Base-by-base conservation (phyloP, 768 basidiomycete species). In the Strobilomyces dryophilus region DNA sequence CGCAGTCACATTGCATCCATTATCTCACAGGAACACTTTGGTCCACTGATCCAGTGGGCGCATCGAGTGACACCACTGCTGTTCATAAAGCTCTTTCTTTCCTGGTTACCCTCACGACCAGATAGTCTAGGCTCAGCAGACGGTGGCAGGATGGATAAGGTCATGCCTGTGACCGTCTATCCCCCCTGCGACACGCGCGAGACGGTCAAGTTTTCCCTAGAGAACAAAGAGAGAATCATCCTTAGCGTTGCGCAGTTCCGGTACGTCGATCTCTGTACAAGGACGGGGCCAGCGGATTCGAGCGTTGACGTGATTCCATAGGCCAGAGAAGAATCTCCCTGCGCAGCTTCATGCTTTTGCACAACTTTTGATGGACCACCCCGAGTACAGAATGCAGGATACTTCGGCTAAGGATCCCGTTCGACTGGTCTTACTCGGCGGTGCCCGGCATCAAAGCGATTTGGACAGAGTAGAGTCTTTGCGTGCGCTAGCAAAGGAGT, bases 251-350 rank as follows among this genome's bases (percentile, higher is more conserved):
- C 95, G 4, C 97, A 98, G 68, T 99, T 98, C 70, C 74, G 95
- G 92, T 92, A 49, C 20, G 79, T 52, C 44, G 39, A 24, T 48
- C 11, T 6, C 32, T 26, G 24, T 20, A 11, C n/a, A 35, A 27
- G 17, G 17, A 26, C 4, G 2, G 24, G 18, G 2, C 24, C 17
- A 9, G 43, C 14, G n/a, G 32, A 17, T 31, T 40, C 29, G 31
- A 29, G 24, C 17, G n/a, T 40, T 41, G 29, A 51, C 14, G 8
- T 18, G 26, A 42, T 26, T n/a, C 24, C n/a, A n/a, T 34, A 92
- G 91, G 32, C 97, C 97, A 2, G 97, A 99, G 73, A 99, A 99
- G 67, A 90, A 97, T 61, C 95, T 98, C 51, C 71, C 80, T 1
- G 78, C 81, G 5, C 97, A 98, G 66, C 69, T 98, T 11, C 74